phyloP scores from a whole-genome alignment of 1,284 basidiomycete genomes.

The Cryptococcus jaspeensis region DNA sequence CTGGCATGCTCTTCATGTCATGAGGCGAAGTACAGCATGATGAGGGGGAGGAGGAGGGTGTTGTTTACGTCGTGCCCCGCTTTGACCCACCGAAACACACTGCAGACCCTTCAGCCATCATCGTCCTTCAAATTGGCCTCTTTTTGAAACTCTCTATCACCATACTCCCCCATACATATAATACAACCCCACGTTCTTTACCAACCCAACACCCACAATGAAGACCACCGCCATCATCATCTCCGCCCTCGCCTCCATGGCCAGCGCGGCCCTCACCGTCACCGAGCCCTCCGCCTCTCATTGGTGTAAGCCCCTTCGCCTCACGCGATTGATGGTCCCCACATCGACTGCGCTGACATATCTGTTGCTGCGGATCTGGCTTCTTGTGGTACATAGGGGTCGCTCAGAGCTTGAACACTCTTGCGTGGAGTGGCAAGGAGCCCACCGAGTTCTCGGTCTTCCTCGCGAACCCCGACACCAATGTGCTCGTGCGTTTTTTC shows the following conservation, averaged over 20 bases:
- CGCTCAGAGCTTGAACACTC: conserved; percentile 34
- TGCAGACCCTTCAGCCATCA: background rate
- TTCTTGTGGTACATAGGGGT: conserved; percentile 28
- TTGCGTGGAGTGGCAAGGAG: conserved; percentile 33
- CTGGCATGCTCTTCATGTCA: too few relatives aligned
- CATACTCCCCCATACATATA: background rate
- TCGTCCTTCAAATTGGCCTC: background rate
- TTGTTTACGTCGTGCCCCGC: background rate
- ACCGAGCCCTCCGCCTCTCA: conserved; percentile 26
- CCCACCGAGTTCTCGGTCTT: conserved; percentile 38
- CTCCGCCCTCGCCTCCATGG: background rate
- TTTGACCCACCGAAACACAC: background rate
- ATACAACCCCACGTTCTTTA: background rate
- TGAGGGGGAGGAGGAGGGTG: background rate
- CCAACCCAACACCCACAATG: conserved; percentile 5
- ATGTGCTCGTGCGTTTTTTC: conserved; percentile 36
- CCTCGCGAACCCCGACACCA: conserved; percentile 35
- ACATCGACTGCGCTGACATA: background rate
- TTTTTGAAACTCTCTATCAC: background rate
- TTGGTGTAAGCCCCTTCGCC: conserved; percentile 26
- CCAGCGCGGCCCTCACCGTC: conserved; percentile 22
- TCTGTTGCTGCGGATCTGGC: background rate
- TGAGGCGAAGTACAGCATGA: background rate
- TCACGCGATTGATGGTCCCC: too few relatives aligned
- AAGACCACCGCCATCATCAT: conserved; percentile 1